Percentiles rank a stretch among this genome's conserved stretches.
Evolutionary conservation across 208 protist genomes (phyloP).

Genomic region (Trypanosomatidae sp.): DNA sequence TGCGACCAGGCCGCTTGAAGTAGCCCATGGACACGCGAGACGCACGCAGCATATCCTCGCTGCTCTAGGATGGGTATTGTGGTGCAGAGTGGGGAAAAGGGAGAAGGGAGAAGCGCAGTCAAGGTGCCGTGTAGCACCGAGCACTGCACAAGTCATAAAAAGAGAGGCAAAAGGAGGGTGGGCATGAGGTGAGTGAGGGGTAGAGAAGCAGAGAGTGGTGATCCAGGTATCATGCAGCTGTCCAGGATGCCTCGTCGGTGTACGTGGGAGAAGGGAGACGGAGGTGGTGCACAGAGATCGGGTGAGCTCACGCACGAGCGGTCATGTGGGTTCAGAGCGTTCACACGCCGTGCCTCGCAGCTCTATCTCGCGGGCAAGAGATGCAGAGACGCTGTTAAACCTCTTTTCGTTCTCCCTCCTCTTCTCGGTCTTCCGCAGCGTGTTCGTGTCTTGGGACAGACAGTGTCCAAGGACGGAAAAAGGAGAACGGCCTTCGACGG

Average conservation of each 20-base stretch:
- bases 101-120: background rate
- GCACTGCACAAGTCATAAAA: no score
- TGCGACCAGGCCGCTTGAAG: conserved; percentile 82
- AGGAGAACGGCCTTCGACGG: background rate
- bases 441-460: background rate
- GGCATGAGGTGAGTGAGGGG: background rate
- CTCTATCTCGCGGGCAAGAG: background rate
- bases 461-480: conserved; percentile 6
- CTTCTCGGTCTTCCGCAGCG: background rate
- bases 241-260: conserved; percentile 1
- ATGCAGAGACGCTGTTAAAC: background rate
- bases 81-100: background rate
- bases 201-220: background rate
- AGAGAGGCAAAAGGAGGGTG: background rate
- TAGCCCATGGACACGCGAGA: conserved; percentile 31
- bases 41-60: conserved; percentile 40
- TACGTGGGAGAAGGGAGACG: background rate
- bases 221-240: background rate
- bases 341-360: background rate
- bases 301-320: background rate
- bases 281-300: background rate
- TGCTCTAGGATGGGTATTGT: background rate
- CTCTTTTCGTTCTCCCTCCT: background rate
- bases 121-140: background rate
- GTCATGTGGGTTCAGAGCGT: background rate